phyloP scores from a whole-genome alignment of 1,139 yeast genomes.

The Petasospora fabianii region DNA sequence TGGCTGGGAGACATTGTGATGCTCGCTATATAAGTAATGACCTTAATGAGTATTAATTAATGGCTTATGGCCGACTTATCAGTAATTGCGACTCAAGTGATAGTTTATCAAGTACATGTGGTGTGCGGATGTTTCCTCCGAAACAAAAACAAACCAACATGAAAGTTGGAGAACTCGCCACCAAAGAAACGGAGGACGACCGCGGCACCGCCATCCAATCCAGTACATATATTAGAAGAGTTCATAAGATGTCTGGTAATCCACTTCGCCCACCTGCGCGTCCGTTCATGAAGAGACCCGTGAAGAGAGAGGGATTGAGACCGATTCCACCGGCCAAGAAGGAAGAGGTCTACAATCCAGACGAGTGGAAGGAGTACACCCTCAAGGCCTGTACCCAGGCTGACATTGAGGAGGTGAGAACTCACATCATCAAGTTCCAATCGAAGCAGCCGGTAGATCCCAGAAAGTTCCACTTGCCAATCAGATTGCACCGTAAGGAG shows the following conservation, averaged over 20 bases:
- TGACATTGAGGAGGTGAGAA: conserved; percentile 70
- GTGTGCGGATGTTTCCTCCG: neutral
- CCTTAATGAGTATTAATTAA: too few species aligned
- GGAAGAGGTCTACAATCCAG: conserved; percentile 17
- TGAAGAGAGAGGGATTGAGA: conserved; percentile 11
- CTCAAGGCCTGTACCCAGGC: conserved; percentile 70
- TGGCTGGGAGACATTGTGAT: conserved; percentile 88
- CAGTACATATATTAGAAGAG: neutral
- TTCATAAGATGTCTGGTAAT: conserved; percentile 13
- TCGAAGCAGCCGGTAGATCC: conserved; percentile 72
- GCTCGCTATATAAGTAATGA: too few species aligned
- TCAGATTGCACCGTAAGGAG: conserved; percentile 73
- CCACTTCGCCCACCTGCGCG: conserved; percentile 25
- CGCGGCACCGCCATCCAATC: neutral
- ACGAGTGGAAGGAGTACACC: conserved; percentile 34
- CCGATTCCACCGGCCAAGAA: conserved; percentile 15
- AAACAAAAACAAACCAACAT: neutral
- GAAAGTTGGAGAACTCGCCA: neutral
- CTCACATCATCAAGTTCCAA: conserved; percentile 80
- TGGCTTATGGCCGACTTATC: too few species aligned
- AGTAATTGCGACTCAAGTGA: too few species aligned
- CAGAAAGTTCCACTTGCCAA: conserved; percentile 68
- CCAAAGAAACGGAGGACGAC: neutral
- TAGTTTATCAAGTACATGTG: neutral
- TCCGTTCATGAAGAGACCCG: conserved; percentile 17